Conservation (phyloP, 2,329 filamentous ascomycete species). For the Neofusicoccum umdonicola region DNA sequence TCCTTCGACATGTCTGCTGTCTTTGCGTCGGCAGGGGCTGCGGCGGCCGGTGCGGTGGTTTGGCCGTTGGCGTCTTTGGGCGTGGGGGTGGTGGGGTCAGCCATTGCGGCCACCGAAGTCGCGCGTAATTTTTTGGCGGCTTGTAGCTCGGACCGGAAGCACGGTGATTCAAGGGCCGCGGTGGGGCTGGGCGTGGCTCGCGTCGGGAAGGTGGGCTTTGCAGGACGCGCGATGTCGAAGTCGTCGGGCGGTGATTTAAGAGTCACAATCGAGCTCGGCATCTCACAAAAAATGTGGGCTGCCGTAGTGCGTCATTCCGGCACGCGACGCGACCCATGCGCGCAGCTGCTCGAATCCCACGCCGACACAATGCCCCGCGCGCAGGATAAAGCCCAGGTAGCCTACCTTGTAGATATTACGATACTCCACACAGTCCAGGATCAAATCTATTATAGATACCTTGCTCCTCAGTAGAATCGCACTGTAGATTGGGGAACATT, state of each 20-base stretch:
- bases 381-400: not conserved
- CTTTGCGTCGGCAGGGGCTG: not conserved
- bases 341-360: not conserved
- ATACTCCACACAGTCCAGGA: too few relatives aligned
- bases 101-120: slow-evolving; percentile 9
- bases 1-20: slow-evolving; percentile 1
- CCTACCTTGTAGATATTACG: too few relatives aligned
- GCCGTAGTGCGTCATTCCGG: slow-evolving; percentile 15
- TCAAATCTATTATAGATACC: too few relatives aligned
- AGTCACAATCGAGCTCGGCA: slow-evolving; percentile 2
- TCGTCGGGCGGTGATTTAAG: not conserved
- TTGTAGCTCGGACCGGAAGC: not conserved
- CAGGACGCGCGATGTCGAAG: not conserved
- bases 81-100: slow-evolving; percentile 12
- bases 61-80: slow-evolving; percentile 8
- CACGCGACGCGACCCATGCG: not conserved
- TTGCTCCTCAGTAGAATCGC: too few relatives aligned
- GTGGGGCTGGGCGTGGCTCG: not conserved
- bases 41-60: not conserved
- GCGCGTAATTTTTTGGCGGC: not conserved
- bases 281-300: slow-evolving; percentile 10
- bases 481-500: not conserved
- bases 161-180: not conserved
- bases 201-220: not conserved
- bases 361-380: not conserved